Base-by-base conservation (phyloP, 1,284 basidiomycete genomes). In the Ustilago lituana region DNA sequence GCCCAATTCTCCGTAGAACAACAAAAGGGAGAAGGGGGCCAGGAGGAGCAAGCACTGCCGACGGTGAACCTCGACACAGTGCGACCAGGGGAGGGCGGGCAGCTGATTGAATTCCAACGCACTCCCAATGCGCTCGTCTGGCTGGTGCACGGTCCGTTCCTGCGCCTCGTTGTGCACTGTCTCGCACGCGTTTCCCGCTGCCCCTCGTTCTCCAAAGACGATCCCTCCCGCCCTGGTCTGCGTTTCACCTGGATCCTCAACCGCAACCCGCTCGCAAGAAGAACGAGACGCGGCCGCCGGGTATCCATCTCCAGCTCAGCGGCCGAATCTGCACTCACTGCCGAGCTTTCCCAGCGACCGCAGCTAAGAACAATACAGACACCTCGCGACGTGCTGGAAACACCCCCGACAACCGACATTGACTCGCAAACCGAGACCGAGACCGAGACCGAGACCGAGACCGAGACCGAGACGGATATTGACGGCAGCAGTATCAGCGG, bases 201-300 rank as follows among this genome's bases (percentile, higher is more conserved):
- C 55, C 73, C 74, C 0, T 66, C 58, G 17, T 80, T 78, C 36
- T 69, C 62, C 11, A 76, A 74, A 31, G 72, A 76, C 37, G 73
- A 58, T 19, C 22, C 19, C 5, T n/a, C 9, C 8, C 24, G 50
- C 36, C 58, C 44, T 1, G 48, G 45, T 1, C 31, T 39, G n/a
- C 15, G 49, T 2, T 62, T 49, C 31, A 81, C 77, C 1, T 81
- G 77, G 74, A 73, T 81, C 10, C 47, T 81, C 10, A 76, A 79
- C 36, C 54, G 57, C 0, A 74, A 76, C 17, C 76, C 78, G 1
- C 37, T 70, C 12, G 49, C 72, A 7, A 53, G 73, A 11, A 43
- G 72, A 2, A n/a, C 11, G 1, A 55, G 66, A 5, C 26, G 59
- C 6, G 65, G 59, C 5, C 39, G 69, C 10, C 37, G 67, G 11